Percentiles rank a stretch among this genome's conserved stretches.
These are phyloP conservation scores for Musa beccarii DNA, from an alignment of 176 grass and related monocot genomes.

Conservation along the genomic window DNA sequence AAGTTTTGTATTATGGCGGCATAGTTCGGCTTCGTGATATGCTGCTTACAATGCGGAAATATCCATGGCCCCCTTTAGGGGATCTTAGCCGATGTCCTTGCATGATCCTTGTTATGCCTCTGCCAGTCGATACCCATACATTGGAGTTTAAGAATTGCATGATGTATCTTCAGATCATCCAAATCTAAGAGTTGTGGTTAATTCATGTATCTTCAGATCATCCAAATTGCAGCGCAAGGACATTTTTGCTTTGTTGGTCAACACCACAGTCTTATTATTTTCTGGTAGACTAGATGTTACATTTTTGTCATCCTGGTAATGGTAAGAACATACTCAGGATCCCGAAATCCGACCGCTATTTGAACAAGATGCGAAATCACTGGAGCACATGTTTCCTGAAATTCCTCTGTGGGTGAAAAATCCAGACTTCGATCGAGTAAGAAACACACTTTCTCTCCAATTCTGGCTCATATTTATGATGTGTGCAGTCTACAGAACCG, in stretches of 20 bases:
- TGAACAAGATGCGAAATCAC: slow-evolving; percentile 48
- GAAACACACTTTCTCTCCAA: slow-evolving; percentile 4
- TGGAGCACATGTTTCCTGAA: slow-evolving; percentile 62
- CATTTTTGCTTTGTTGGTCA: not conserved
- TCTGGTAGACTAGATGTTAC: not conserved
- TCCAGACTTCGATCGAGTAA: slow-evolving; percentile 77
- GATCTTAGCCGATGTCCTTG: not conserved
- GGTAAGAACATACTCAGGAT: slow-evolving; percentile 30
- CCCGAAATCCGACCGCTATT: slow-evolving; percentile 59
- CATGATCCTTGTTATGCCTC: too few relatives aligned
- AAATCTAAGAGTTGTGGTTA: too few relatives aligned
- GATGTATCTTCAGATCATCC: too few relatives aligned
- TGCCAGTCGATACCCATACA: too few relatives aligned
- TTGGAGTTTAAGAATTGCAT: too few relatives aligned
- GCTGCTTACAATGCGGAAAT: too few relatives aligned
- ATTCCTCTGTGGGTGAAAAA: slow-evolving; percentile 78
- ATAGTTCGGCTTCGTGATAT: too few relatives aligned
- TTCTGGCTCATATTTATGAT: not conserved
- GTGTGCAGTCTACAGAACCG: too few relatives aligned
- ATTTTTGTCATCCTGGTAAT: slow-evolving; percentile 5
- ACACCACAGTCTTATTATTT: not conserved
- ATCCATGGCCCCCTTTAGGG: not conserved
- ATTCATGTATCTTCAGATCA: too few relatives aligned
- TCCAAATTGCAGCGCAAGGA: too few relatives aligned
- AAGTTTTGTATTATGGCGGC: too few relatives aligned